Base-by-base conservation (phyloP, 176 grass and related monocot species). In the Oryza brachyantha region DNA sequence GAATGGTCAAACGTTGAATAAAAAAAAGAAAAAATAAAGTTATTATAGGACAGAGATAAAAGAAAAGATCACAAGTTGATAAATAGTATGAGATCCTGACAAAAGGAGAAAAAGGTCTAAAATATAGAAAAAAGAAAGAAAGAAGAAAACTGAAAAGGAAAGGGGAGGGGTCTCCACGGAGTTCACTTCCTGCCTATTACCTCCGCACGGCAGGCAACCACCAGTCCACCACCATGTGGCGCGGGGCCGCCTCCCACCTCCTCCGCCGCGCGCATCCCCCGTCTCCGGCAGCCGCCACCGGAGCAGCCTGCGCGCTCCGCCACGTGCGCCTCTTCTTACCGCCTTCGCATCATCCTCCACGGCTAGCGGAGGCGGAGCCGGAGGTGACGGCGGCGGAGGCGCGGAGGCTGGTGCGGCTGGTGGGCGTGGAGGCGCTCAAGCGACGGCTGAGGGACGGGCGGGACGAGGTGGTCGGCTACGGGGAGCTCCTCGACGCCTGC, bases 401-500 rank as follows among this genome's bases (percentile, higher is more conserved):
- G 72, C 45, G 79, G 72, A 17, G 85, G 64, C 72, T 87, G 72
- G 60, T 87, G 78, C 85, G 65, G 41, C 85, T 87, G 55, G 85
- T 77, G 29, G 68, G 80, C 22, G 65, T 82, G 25, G 85, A 87
- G 78, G 25, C 85, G 22, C 73, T 87, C 24, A 87, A 82, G 78
- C 71, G 72, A 57, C 60, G 80, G 57, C 79, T 87, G 19, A 57
- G 59, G 37, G 78, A 76, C 73, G 91, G 83, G 5, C 55, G 38
- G 5, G 81, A 59, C 3, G 87, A 93, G 73, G 77, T 87, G 12
- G 75, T 93, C 14, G 81, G 73, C 2, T 93, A 90, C 81, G 63
- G 0, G 24, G 73, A 90, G 68, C 87, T 93, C 39, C 91, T 93
- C 5, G 81, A 84, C 68, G 81, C 84, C 13, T 90, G 87, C 84